These are phyloP conservation scores for Fusarium denticulatum DNA, from an alignment of 2,329 filamentous ascomycete genomes.

Conservation along the genomic window DNA sequence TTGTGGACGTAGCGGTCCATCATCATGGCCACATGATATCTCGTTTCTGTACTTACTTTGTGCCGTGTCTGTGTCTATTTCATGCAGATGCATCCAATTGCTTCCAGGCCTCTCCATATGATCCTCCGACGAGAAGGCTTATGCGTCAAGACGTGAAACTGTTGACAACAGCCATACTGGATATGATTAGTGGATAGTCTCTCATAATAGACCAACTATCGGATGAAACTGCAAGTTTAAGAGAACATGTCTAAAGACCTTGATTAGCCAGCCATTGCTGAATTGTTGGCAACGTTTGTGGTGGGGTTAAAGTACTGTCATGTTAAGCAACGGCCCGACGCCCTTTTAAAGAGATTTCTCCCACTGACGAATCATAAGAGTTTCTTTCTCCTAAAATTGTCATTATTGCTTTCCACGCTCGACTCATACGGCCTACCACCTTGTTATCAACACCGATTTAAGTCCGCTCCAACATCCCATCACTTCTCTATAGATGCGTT, in stretches of 20 bases:
- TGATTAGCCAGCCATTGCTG: neutral
- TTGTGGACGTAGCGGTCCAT: constrained; percentile 77
- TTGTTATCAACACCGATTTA: neutral
- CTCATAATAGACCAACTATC: neutral
- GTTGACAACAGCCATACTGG: neutral
- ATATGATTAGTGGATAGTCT: neutral
- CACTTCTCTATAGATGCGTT: constrained; percentile 34
- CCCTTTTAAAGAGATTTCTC: constrained; percentile 16
- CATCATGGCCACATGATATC: constrained; percentile 65
- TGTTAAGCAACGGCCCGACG: constrained; percentile 32
- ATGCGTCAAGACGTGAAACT: neutral
- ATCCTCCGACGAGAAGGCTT: neutral
- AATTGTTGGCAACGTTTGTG: neutral
- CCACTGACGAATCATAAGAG: constrained; percentile 41
- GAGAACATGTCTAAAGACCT: neutral
- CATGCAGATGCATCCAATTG: neutral
- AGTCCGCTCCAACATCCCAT: neutral
- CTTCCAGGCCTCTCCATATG: neutral
- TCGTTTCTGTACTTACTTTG: neutral
- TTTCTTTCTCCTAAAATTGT: neutral
- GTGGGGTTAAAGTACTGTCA: constrained; percentile 31
- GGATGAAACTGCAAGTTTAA: neutral
- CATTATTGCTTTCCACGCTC: constrained; percentile 31
- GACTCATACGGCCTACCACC: constrained; percentile 36
- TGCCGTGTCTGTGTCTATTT: neutral